Conservation (phyloP, 352 stramenopile genomes). For the Pythium guiyangense region DNA sequence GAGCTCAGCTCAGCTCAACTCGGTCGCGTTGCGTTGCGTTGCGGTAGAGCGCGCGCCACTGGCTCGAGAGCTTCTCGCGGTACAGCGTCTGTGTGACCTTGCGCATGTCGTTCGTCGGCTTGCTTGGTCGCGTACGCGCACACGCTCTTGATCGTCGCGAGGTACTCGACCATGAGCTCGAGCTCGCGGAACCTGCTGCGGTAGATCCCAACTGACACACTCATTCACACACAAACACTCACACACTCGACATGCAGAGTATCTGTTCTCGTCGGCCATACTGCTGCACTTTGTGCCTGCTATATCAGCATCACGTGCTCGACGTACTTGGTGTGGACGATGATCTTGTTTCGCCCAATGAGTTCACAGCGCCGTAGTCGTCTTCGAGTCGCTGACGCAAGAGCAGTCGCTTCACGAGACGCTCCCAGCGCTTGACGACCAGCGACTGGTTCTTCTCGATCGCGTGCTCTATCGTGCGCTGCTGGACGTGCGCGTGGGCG, state of each 20-base stretch:
- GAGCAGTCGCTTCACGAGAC: constrained; percentile 59
- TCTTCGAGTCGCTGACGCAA: constrained; percentile 69
- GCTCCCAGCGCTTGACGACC: constrained; percentile 55
- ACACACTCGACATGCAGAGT: no score
- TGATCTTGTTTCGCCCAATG: no score
- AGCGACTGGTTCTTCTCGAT: constrained; percentile 61
- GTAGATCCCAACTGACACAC: no score
- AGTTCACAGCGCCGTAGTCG: constrained; percentile 70
- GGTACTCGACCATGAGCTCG: constrained; percentile 55
- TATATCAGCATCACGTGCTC: no score
- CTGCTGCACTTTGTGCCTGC: no score
- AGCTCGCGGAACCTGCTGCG: constrained; percentile 89
- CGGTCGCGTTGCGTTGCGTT: constrained; percentile 41
- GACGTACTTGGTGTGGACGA: no score
- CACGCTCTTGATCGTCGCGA: constrained; percentile 65
- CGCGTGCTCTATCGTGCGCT: constrained; percentile 64
- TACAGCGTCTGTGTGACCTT: constrained; percentile 73
- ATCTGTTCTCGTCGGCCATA: no score
- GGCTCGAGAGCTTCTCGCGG: constrained; percentile 54
- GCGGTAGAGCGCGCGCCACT: constrained; percentile 59
- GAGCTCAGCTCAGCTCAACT: constrained; percentile 65
- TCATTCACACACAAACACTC: no score
- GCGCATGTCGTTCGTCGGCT: constrained; percentile 85
- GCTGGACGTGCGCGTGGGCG: constrained; percentile 59
- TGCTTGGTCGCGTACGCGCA: constrained; percentile 82